Percentiles rank a stretch among this genome's conserved stretches.
These are phyloP conservation scores for Plasmodium coatneyi DNA, from an alignment of 169 alveolate genomes.

Conservation along the genomic window DNA sequence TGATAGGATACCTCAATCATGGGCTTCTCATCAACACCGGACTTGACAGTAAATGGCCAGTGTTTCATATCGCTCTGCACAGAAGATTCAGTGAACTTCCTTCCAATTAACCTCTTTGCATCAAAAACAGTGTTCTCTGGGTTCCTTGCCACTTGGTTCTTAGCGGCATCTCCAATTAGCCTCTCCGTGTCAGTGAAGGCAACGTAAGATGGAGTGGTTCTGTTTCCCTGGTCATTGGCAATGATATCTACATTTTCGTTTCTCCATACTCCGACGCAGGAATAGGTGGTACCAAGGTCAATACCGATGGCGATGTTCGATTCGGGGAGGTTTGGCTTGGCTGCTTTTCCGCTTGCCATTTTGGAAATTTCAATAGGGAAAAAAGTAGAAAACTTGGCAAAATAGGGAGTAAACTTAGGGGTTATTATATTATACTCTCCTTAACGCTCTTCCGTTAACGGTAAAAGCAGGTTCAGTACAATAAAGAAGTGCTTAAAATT, in stretches of 20 bases:
- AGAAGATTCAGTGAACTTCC: conserved; percentile 92
- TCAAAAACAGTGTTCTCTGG: conserved; percentile 97
- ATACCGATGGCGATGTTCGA: conserved; percentile 91
- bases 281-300: conserved; percentile 97
- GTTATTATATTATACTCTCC: too few relatives aligned
- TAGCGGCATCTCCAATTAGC: conserved; percentile 98
- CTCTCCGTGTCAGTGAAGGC: conserved; percentile 98
- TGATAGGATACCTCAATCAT: conserved; percentile 89
- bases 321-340: conserved; percentile 72
- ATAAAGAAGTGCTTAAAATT: neutral
- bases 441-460: neutral
- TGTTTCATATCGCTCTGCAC: conserved; percentile 94
- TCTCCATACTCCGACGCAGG: conserved; percentile 96
- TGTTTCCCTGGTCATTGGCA: conserved; percentile 98
- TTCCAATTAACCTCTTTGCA: conserved; percentile 97
- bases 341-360: conserved; percentile 68
- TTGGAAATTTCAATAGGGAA: neutral
- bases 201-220: conserved; percentile 99
- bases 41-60: conserved; percentile 95
- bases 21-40: conserved; percentile 91
- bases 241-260: conserved; percentile 97
- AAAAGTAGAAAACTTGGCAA: neutral
- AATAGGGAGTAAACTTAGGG: neutral
- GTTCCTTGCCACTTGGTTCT: conserved; percentile 96
- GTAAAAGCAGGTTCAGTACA: neutral